Evolutionary conservation across 495 filamentous ascomycete genomes (phyloP).

Genomic region (Mytilinidion resinicola): DNA sequence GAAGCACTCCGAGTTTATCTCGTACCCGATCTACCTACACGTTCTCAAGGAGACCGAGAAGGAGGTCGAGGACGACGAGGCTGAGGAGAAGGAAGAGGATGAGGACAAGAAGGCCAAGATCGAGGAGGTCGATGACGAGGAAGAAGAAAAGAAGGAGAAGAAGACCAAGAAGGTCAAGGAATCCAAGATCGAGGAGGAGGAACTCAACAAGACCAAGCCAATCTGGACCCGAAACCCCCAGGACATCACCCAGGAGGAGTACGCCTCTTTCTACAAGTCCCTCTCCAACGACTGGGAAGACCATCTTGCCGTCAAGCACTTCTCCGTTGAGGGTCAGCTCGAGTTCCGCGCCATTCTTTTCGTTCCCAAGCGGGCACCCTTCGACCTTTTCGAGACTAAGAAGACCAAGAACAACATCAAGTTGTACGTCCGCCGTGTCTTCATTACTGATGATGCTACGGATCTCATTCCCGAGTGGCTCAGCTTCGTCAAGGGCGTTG

Average conservation of each 20-base stretch:
- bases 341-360: slow-evolving; percentile 99
- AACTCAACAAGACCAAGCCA: slow-evolving; percentile 99
- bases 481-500: slow-evolving; percentile 98
- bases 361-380: slow-evolving; percentile 98
- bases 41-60: slow-evolving; percentile 98
- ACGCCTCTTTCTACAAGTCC: slow-evolving; percentile 98
- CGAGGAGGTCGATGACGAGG: slow-evolving; percentile 76
- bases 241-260: slow-evolving; percentile 95
- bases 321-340: slow-evolving; percentile 99
- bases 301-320: slow-evolving; percentile 99
- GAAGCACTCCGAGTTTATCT: slow-evolving; percentile 99
- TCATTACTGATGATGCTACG: slow-evolving; percentile 99
- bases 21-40: slow-evolving; percentile 99
- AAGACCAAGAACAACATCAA: slow-evolving; percentile 99
- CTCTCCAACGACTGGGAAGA: slow-evolving; percentile 99
- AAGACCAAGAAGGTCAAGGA: slow-evolving; percentile 99
- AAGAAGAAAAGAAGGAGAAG: slow-evolving; percentile 80
- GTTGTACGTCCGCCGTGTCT: slow-evolving; percentile 98
- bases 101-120: slow-evolving; percentile 78
- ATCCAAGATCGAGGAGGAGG: slow-evolving; percentile 95
- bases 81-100: slow-evolving; percentile 59
- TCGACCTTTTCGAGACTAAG: slow-evolving; percentile 99
- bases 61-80: slow-evolving; percentile 96
- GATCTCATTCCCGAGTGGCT: slow-evolving; percentile 99
- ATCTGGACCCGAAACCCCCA: slow-evolving; percentile 99